Percentiles rank a stretch among this genome's conserved stretches.
Conservation (phyloP, 2,329 filamentous ascomycete species). For the Cladosporium sp. region DNA sequence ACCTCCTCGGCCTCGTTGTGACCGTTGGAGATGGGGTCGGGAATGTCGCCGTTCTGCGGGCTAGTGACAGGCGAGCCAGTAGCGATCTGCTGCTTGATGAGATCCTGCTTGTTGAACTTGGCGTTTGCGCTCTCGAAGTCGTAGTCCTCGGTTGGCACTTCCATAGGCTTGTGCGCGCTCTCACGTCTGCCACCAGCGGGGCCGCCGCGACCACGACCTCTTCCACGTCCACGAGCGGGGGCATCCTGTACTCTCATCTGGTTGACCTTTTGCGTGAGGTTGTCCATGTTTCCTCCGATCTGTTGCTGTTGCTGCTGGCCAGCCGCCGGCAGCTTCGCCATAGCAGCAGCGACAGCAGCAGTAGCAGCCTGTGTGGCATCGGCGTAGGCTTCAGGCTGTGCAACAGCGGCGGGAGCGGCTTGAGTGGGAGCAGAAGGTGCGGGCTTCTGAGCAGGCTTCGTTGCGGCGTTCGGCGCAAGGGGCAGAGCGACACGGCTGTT, state of each 20-base stretch:
- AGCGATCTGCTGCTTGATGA: slow-evolving; percentile 84
- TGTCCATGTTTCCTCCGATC: slow-evolving; percentile 50
- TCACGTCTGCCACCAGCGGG: slow-evolving; percentile 34
- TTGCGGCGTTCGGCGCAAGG: slow-evolving; percentile 40
- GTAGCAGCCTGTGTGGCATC: slow-evolving; percentile 70
- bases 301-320: slow-evolving; percentile 17
- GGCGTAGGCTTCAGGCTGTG: slow-evolving; percentile 21
- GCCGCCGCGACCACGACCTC: slow-evolving; percentile 44
- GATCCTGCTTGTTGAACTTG: slow-evolving; percentile 83
- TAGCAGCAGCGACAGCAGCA: slow-evolving; percentile 74
- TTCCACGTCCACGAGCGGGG: slow-evolving; percentile 38
- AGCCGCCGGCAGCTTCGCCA: slow-evolving; percentile 63
- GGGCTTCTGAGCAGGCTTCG: not conserved
- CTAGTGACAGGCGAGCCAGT: slow-evolving; percentile 63
- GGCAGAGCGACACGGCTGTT: slow-evolving; percentile 57
- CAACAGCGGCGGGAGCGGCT: slow-evolving; percentile 9
- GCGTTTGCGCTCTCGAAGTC: slow-evolving; percentile 85
- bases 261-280: slow-evolving; percentile 68
- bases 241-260: slow-evolving; percentile 58
- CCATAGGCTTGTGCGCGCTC: slow-evolving; percentile 54
- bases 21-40: slow-evolving; percentile 27
- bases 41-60: slow-evolving; percentile 21
- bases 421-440: not conserved
- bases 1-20: slow-evolving; percentile 36
- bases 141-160: slow-evolving; percentile 86